Evolutionary conservation across 2,329 filamentous ascomycete species (phyloP).

Genomic region (Trichoderma sp.): DNA sequence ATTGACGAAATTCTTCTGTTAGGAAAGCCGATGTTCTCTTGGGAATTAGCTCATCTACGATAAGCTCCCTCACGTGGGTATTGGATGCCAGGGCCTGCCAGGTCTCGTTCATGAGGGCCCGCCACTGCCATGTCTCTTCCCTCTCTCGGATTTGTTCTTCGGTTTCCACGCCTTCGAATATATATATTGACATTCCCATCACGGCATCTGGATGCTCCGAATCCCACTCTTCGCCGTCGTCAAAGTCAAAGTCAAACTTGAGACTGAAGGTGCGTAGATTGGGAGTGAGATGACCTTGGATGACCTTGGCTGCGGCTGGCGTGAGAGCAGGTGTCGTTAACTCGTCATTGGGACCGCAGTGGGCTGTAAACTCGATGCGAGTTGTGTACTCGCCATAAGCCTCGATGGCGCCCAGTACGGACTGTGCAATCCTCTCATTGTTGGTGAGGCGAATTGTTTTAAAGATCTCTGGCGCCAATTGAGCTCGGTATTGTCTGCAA

Average conservation of each 20-base stretch:
- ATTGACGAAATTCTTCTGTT: background rate
- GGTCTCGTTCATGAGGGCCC: slow-evolving; percentile 9
- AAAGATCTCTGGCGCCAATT: background rate
- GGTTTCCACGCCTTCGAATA: background rate
- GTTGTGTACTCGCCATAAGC: background rate
- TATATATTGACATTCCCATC: background rate
- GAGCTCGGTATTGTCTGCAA: background rate
- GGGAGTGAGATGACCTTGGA: background rate
- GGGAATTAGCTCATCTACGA: background rate
- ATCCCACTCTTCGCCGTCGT: background rate
- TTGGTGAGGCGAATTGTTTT: background rate
- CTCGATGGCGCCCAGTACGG: background rate
- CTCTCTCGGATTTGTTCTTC: background rate
- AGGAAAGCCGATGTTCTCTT: slow-evolving; percentile 2
- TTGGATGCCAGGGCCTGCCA: background rate
- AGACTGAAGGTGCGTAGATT: background rate
- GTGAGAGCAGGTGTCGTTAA: background rate
- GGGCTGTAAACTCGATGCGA: background rate
- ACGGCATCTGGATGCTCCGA: background rate
- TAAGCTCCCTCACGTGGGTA: background rate
- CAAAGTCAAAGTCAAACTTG: background rate
- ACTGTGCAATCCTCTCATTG: background rate
- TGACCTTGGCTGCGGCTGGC: background rate
- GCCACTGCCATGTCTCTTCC: background rate
- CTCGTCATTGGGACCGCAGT: background rate